Percentiles rank a stretch among this genome's conserved stretches.
phyloP scores from a whole-genome alignment of 805 yeast genomes.

The Cyberlindnera mississippiensis region DNA sequence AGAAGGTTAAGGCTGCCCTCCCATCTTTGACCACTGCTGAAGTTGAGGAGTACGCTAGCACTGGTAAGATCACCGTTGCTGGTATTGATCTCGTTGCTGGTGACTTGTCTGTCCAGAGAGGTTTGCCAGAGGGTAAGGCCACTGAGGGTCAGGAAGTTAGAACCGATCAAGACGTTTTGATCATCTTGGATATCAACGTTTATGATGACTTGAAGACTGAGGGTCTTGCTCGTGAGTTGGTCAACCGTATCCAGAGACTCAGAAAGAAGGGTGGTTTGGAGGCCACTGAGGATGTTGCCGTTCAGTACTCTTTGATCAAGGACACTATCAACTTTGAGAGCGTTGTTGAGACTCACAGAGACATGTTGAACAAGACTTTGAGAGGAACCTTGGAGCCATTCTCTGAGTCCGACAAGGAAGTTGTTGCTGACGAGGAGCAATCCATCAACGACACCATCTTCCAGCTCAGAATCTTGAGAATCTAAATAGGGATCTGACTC shows the following conservation, averaged over 20 bases:
- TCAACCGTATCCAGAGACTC: slow-evolving; percentile 95
- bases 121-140: slow-evolving; percentile 65
- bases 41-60: slow-evolving; percentile 67
- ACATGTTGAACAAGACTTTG: slow-evolving; percentile 71
- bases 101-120: slow-evolving; percentile 87
- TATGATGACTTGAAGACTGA: slow-evolving; percentile 88
- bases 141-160: slow-evolving; percentile 79
- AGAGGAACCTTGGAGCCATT: slow-evolving; percentile 47
- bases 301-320: slow-evolving; percentile 66
- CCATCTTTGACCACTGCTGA: slow-evolving; percentile 78
- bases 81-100: slow-evolving; percentile 85
- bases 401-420: slow-evolving; percentile 40
- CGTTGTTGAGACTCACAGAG: slow-evolving; percentile 61
- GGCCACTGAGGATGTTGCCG: slow-evolving; percentile 91
- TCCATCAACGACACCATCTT: slow-evolving; percentile 74
- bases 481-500: slow-evolving; percentile 35
- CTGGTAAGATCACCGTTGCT: slow-evolving; percentile 78
- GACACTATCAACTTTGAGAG: slow-evolving; percentile 60
- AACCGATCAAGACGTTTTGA: slow-evolving; percentile 83
- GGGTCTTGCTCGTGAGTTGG: slow-evolving; percentile 93
- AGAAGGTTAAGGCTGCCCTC: slow-evolving; percentile 89
- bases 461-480: slow-evolving; percentile 69
- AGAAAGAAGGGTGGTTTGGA: slow-evolving; percentile 94
- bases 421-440: slow-evolving; percentile 88
- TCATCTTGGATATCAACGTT: slow-evolving; percentile 82